Percentiles rank a stretch among this genome's conserved stretches.
phyloP scores from a whole-genome alignment of 2,329 filamentous ascomycete species.

The Neonectria ditissima region DNA sequence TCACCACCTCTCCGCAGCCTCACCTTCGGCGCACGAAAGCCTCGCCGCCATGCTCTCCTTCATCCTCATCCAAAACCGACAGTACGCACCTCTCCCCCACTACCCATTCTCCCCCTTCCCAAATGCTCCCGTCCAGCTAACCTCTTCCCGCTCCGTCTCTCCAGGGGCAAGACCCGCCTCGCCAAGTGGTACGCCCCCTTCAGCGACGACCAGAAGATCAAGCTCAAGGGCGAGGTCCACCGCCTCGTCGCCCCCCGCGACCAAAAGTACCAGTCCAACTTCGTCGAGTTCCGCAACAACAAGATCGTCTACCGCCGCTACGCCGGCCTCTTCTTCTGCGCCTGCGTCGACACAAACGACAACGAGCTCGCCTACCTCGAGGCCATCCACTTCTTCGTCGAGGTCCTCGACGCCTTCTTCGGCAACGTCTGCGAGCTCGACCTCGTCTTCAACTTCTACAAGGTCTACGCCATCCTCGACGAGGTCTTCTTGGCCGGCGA shows the following conservation, averaged over 20 bases:
- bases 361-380: constrained; percentile 98
- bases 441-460: constrained; percentile 84
- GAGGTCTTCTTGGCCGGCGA: constrained; percentile 98
- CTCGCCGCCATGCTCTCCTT: constrained; percentile 76
- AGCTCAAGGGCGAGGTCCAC: constrained; percentile 98
- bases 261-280: constrained; percentile 99
- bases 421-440: constrained; percentile 99
- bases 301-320: constrained; percentile 99
- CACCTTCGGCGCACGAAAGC: constrained; percentile 7
- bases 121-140: neutral
- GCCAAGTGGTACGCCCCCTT: constrained; percentile 99
- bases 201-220: constrained; percentile 98
- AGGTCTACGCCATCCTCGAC: constrained; percentile 97
- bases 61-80: constrained; percentile 89
- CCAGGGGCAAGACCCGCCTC: constrained; percentile 94
- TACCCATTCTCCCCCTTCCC: neutral
- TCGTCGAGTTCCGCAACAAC: constrained; percentile 94
- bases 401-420: constrained; percentile 98
- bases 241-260: constrained; percentile 96
- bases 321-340: constrained; percentile 98
- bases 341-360: constrained; percentile 98
- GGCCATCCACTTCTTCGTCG: constrained; percentile 99
- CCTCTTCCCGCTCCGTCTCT: constrained; percentile 15
- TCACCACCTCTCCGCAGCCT: constrained; percentile 16
- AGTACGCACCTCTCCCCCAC: constrained; percentile 64